Percentiles rank a stretch among this genome's conserved stretches.
Evolutionary conservation across 768 basidiomycete species (phyloP).

Genomic region (Boletus rufocinnamomeus): DNA sequence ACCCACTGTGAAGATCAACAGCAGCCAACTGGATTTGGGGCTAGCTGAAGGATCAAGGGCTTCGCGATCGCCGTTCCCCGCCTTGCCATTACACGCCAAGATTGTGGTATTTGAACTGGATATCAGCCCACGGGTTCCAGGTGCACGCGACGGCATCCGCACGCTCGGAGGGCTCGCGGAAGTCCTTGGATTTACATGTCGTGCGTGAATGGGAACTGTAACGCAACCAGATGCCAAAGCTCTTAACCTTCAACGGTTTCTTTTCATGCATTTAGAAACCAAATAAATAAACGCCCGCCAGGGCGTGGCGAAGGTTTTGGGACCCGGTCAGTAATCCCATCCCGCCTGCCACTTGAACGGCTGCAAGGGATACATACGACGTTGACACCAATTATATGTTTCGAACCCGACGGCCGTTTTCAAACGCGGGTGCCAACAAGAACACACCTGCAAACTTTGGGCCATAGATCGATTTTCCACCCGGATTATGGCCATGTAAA

Average conservation of each 20-base stretch:
- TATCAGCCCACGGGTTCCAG: no score
- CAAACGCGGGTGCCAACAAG: no score
- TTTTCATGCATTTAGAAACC: conserved; percentile 88
- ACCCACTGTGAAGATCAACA: no score
- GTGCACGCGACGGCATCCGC: conserved; percentile 96
- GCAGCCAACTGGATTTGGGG: no score
- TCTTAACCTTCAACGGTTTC: conserved; percentile 98
- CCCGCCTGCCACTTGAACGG: conserved; percentile 90
- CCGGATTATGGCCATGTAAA: conserved; percentile 75
- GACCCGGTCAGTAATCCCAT: conserved; percentile 56
- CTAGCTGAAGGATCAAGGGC: no score
- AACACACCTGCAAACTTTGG: no score
- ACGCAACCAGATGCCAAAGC: conserved; percentile 99
- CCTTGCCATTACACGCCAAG: no score
- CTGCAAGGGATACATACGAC: conserved; percentile 79
- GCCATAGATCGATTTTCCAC: conserved; percentile 69
- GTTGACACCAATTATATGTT: conserved; percentile 97
- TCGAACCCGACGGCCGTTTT: conserved; percentile 41
- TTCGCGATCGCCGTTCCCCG: no score
- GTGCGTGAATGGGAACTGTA: conserved; percentile 99
- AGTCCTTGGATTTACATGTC: conserved; percentile 99
- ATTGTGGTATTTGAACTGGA: no score
- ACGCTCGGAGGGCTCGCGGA: conserved; percentile 90
- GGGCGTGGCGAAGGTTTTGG: conserved; percentile 9
- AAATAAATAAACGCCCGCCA: conserved; percentile 18